phyloP scores from a whole-genome alignment of 768 basidiomycete genomes.

The Galerina sulciceps region DNA sequence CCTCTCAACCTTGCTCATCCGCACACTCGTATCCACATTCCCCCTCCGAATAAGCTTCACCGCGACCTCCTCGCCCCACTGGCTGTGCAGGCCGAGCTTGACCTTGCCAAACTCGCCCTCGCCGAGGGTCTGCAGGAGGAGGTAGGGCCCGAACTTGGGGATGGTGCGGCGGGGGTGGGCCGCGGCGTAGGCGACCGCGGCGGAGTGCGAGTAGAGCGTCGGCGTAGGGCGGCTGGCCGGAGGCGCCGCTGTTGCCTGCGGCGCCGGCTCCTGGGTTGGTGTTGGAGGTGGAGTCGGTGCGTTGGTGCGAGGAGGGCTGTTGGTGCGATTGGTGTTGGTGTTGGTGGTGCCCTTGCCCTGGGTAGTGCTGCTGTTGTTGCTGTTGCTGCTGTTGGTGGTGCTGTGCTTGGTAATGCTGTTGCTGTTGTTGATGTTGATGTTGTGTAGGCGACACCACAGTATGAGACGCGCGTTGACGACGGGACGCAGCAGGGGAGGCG shows the following conservation, averaged over 20 bases:
- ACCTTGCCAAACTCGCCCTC: conserved; percentile 99
- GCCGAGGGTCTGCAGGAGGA: conserved; percentile 93
- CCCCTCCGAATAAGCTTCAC: conserved; percentile 96
- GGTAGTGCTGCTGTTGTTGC: conserved; percentile 25
- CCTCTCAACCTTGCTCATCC: conserved; percentile 95
- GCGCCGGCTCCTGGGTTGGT: no score
- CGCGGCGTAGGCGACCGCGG: conserved; percentile 80
- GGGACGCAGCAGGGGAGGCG: conserved; percentile 19
- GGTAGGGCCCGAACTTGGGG: conserved; percentile 94
- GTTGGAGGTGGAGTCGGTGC: not conserved
- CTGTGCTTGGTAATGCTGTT: conserved; percentile 33
- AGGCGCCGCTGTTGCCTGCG: not conserved
- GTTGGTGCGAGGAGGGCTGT: not conserved
- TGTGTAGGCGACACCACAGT: conserved; percentile 56
- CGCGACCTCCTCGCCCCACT: conserved; percentile 98
- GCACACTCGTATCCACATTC: conserved; percentile 83
- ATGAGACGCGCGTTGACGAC: conserved; percentile 75
- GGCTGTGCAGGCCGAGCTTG: conserved; percentile 90
- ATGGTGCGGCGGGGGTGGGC: conserved; percentile 85
- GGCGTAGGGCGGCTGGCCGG: conserved; percentile 38
- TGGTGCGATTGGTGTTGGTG: not conserved
- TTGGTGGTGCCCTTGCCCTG: conserved; percentile 42
- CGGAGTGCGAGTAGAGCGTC: conserved; percentile 87
- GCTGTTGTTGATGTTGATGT: conserved; percentile 33
- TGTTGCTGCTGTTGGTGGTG: conserved; percentile 28